phyloP scores from a whole-genome alignment of 1,139 yeast species.

The Diutina sp. region DNA sequence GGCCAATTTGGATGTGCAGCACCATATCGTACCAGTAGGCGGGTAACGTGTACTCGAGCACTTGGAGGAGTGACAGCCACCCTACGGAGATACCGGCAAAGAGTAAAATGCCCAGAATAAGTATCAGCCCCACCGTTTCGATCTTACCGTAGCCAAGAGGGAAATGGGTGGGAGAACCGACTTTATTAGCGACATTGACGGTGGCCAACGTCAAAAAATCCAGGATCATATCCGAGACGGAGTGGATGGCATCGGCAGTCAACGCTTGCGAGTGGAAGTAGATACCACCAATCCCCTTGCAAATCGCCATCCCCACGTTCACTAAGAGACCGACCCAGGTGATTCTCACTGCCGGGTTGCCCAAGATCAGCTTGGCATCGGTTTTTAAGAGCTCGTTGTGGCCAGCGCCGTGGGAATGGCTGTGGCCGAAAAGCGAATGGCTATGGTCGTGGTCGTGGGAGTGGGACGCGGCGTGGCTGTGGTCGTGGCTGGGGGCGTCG shows the following conservation, averaged over 20 bases:
- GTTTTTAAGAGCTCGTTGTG: constrained; percentile 24
- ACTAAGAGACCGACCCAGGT: constrained; percentile 85
- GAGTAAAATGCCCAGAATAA: constrained; percentile 71
- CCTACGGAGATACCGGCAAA: constrained; percentile 90
- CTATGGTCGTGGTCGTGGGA: constrained; percentile 8
- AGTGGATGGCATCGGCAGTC: constrained; percentile 89
- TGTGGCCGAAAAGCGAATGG: constrained; percentile 8
- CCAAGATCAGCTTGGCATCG: constrained; percentile 14
- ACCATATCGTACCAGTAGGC: constrained; percentile 28
- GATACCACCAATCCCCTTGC: constrained; percentile 82
- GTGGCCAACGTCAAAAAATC: constrained; percentile 85
- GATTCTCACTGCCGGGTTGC: constrained; percentile 82
- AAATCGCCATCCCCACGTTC: constrained; percentile 73
- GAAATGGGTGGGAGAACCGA: constrained; percentile 47
- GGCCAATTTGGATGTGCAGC: constrained; percentile 32
- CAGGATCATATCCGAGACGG: constrained; percentile 78
- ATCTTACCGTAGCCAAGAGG: constrained; percentile 91
- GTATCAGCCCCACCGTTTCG: constrained; percentile 82
- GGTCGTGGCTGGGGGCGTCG: not conserved
- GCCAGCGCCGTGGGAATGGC: constrained; percentile 22
- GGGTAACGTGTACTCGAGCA: constrained; percentile 59
- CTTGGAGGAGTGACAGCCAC: constrained; percentile 66
- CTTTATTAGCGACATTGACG: constrained; percentile 59
- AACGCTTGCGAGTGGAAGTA: constrained; percentile 91
- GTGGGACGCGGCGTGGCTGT: not conserved